Evolutionary conservation across 805 yeast genomes (phyloP), one percentile per base, ranked within the genome.

Genomic region (Cyberlindnera mississippiensis): DNA sequence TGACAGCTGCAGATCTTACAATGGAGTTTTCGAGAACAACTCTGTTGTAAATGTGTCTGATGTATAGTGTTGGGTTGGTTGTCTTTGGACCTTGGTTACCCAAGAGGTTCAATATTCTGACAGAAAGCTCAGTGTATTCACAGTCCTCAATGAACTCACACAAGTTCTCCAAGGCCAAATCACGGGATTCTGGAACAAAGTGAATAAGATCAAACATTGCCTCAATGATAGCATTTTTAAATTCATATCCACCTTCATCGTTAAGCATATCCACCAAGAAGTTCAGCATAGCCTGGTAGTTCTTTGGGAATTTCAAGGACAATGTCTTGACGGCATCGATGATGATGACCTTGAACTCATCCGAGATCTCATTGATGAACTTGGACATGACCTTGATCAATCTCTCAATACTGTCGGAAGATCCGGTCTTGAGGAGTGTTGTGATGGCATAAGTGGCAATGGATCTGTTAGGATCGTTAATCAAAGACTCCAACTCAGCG

Each of bases 111-210:
- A 93, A 73, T 44, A 93, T 82, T 60, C 98, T 79, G n/a, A 90
- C 96, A 20, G 95, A 79, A 48, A 93, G 78, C 66, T 89, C 96
- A 24, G 96, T 85, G 68, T 75, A 91, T 68, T 93, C 99, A 69
- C 98, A 93, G 71, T 93, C 99, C 67, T 93, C 99, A 56, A 93
- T 93, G 60, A 89, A 90, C 65, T 93, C 99, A 73, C 98, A 89
- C 55, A 93, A 73, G 63, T 83, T 83, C 67, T 85, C 88, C 57
- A 93, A 71, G 17, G 96, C 95, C 37, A 76, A 64, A 53, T 85
- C 93, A 57, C 86, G 78, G 12, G 95, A 87, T 49, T 73, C 80
- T 16, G 96, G 96, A 46, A 88, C 81, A 59, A 83, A 88, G 52
- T 84, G 82, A 54, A 93, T 86, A 64, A 93, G 75, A 62, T 91